Conservation (phyloP, 345 rosid species). For the Gossypium sturtianum region DNA sequence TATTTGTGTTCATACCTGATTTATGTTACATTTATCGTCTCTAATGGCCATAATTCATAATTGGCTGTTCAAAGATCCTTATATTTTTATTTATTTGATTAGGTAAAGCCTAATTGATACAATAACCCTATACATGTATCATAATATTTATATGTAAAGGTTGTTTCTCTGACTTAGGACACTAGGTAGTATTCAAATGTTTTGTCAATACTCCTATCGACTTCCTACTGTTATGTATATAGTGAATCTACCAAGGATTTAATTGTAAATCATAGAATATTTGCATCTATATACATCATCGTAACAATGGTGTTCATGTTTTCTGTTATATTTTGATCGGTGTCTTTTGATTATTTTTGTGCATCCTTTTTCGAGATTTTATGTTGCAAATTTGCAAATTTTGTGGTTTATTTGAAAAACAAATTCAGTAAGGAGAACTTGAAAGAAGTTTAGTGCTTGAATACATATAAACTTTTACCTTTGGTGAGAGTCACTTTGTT, state of each 20-base stretch:
- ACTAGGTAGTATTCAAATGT: neutral
- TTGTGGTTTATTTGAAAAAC: too few relatives aligned
- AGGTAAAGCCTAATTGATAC: neutral
- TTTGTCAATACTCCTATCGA: neutral
- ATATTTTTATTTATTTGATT: neutral
- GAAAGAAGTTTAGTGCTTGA: too few relatives aligned
- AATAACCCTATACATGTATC: neutral
- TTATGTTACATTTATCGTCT: neutral
- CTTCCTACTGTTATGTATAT: neutral
- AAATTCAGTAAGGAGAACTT: too few relatives aligned
- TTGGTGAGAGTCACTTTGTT: too few relatives aligned
- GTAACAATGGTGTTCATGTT: too few relatives aligned
- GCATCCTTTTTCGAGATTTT: too few relatives aligned
- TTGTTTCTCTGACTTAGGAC: slow-evolving; percentile 15
- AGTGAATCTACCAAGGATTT: neutral
- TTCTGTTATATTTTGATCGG: too few relatives aligned
- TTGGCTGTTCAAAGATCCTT: neutral
- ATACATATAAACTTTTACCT: too few relatives aligned
- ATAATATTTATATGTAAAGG: slow-evolving; percentile 7
- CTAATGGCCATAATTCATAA: neutral
- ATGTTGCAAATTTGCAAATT: too few relatives aligned
- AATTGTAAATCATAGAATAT: neutral
- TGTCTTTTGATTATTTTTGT: too few relatives aligned
- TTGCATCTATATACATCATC: neutral
- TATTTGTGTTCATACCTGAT: neutral